Conservation (phyloP, 768 basidiomycete species). For the Asterophora parasitica region DNA sequence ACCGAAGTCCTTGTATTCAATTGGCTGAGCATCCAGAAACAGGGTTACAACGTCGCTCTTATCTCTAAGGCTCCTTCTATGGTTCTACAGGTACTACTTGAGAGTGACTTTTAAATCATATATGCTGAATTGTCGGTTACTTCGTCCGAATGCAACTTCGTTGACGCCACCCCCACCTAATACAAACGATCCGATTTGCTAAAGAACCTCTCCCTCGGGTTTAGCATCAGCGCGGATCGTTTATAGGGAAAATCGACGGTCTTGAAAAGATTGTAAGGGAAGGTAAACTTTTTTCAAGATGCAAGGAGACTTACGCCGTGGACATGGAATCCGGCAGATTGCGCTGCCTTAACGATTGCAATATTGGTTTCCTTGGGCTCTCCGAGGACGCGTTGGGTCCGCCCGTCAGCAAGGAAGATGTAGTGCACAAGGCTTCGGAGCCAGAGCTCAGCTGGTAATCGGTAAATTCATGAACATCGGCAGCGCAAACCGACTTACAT, state of each 20-base stretch:
- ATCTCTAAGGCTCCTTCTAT: too few species aligned
- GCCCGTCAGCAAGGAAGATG: conserved; percentile 38
- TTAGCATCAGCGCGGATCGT: conserved; percentile 23
- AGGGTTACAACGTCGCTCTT: too few species aligned
- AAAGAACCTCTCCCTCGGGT: conserved; percentile 30
- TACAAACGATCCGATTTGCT: conserved; percentile 22
- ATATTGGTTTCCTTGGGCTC: conserved; percentile 34
- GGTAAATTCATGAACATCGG: not conserved
- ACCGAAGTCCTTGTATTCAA: too few species aligned
- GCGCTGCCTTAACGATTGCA: conserved; percentile 19
- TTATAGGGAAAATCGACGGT: conserved; percentile 33
- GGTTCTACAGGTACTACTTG: too few species aligned
- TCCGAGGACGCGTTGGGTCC: conserved; percentile 36
- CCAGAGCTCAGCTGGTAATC: conserved; percentile 28
- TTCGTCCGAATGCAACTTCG: too few species aligned
- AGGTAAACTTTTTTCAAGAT: not conserved
- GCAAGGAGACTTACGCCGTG: conserved; percentile 18
- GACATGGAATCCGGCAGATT: conserved; percentile 22
- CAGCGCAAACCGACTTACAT: conserved; percentile 26
- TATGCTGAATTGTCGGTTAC: too few species aligned
- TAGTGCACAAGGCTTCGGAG: conserved; percentile 35
- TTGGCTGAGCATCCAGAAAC: too few species aligned
- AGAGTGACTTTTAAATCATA: too few species aligned
- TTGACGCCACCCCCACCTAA: not conserved
- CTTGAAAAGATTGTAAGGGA: conserved; percentile 11